phyloP scores from a whole-genome alignment of 1,284 basidiomycete species.

The Cutaneotrichosporon curvatum region DNA sequence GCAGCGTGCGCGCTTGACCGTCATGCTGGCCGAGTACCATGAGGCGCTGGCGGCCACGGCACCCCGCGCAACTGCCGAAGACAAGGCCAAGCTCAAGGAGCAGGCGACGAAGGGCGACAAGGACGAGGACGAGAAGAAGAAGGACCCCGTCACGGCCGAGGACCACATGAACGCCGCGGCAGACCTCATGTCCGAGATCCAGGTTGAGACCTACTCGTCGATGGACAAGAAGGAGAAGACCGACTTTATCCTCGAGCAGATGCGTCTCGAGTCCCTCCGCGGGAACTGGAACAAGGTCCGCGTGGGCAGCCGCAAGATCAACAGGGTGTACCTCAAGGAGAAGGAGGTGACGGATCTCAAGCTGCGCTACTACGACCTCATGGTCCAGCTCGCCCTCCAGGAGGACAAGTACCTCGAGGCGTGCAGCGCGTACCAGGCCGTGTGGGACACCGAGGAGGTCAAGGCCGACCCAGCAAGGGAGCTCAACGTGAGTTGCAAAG shows the following conservation, averaged over 20 bases:
- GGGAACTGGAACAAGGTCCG: conserved; percentile 81
- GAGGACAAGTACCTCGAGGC: conserved; percentile 83
- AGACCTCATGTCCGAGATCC: conserved; percentile 85
- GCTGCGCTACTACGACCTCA: conserved; percentile 89
- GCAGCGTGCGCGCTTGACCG: conserved; percentile 86
- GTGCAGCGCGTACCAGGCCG: conserved; percentile 89
- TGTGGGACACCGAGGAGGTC: conserved; percentile 91
- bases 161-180: conserved; percentile 72
- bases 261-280: conserved; percentile 76
- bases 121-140: conserved; percentile 34
- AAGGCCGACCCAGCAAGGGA: conserved; percentile 73
- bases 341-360: conserved; percentile 87
- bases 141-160: conserved; percentile 44
- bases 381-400: conserved; percentile 88
- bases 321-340: conserved; percentile 85
- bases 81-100: conserved; percentile 4
- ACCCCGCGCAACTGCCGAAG: conserved; percentile 17
- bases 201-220: conserved; percentile 97
- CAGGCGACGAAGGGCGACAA: background rate
- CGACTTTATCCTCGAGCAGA: conserved; percentile 96
- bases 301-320: conserved; percentile 89
- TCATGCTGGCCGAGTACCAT: conserved; percentile 72
- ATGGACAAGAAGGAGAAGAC: conserved; percentile 98
- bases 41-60: conserved; percentile 55
- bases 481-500: conserved; percentile 55